Base-by-base conservation (phyloP, 306 rosid species). In the Pterocarpus macrocarpus region DNA sequence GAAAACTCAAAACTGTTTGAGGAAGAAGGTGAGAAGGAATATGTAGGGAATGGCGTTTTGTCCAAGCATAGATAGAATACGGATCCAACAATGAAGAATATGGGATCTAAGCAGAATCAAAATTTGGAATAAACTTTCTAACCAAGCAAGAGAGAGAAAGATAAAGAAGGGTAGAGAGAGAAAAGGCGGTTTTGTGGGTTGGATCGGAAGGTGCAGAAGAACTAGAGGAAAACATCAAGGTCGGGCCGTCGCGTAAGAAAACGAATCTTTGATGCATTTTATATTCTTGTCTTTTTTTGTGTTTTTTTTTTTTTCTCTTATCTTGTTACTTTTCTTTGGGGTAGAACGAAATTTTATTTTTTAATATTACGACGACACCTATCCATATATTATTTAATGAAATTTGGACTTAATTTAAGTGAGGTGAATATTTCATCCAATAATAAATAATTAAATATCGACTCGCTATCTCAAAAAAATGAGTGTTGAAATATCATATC, bases 171-270 rank as follows among this genome's bases (percentile, higher is more conserved):
- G 67, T 64, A 57, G 70, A 41, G 79, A 76, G 45, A 44, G 45
- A 35, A 66, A 9, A 32, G 1, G 45, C 12, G 38, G 17, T 1
- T 9, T 14, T 6, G 44, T 63, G 45, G 69, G 69, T 63, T 63
- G 69, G 63, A 78, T 77, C 64, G 76, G 2, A 87, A 56, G 90
- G 81, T 36, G 78, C 14, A 78, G 80, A 57, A 69, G 64, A 57
- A 81, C 8, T 7, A 11, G 68, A 82, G 85, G 39, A 69, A 74
- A 84, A 83, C 65, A 79, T 68, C 95, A 70, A 86, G 80, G 91
- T 88, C 99, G 97, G 81, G 97, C 80, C 97, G 97, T 95, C 97
- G 97, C 97, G 80, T 91, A 91, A 58, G 53, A 39, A 69, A 85
- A 58, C 86, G 87, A 92, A 87, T 92, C 93, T 90, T 70, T 36